A percentile compares a stretch with the other conserved stretches of the same genome.
These are phyloP conservation scores for Paraconiothyrium sp. DNA, from an alignment of 2,329 filamentous ascomycete species.

Conservation along the genomic window DNA sequence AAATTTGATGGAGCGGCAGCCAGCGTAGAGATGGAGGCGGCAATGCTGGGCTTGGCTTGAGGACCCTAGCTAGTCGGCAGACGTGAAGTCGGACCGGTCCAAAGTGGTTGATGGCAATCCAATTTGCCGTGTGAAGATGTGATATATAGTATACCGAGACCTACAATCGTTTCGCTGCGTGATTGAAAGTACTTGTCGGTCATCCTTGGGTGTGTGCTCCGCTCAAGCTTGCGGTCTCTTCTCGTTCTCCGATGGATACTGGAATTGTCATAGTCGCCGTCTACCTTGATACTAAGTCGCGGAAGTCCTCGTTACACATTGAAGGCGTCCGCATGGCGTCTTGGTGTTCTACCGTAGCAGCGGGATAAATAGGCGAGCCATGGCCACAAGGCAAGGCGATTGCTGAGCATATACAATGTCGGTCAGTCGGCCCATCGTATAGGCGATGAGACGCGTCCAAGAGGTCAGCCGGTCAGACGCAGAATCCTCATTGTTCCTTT, in stretches of 20 bases:
- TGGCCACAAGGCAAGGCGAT: background rate
- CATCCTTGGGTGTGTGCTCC: background rate
- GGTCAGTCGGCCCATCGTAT: background rate
- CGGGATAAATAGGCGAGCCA: background rate
- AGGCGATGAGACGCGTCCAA: background rate
- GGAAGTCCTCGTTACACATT: background rate
- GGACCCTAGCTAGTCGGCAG: background rate
- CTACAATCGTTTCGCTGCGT: background rate
- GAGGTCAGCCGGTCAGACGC: background rate
- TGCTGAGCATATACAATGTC: background rate
- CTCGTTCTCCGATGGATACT: background rate
- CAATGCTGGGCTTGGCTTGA: conserved; percentile 1
- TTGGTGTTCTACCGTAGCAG: background rate
- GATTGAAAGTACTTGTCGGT: background rate
- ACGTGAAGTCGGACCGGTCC: background rate
- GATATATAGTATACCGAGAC: background rate
- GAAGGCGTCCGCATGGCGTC: background rate
- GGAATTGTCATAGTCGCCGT: background rate
- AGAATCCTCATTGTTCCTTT: background rate
- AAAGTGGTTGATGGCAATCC: background rate
- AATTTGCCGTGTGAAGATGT: background rate
- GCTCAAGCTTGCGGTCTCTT: background rate
- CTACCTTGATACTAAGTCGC: background rate
- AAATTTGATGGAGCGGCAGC: background rate
- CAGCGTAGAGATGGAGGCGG: background rate